Evolutionary conservation across 352 stramenopile genomes (phyloP), one percentile per base, ranked within the genome.

Genomic region (Globisporangium lucens): DNA sequence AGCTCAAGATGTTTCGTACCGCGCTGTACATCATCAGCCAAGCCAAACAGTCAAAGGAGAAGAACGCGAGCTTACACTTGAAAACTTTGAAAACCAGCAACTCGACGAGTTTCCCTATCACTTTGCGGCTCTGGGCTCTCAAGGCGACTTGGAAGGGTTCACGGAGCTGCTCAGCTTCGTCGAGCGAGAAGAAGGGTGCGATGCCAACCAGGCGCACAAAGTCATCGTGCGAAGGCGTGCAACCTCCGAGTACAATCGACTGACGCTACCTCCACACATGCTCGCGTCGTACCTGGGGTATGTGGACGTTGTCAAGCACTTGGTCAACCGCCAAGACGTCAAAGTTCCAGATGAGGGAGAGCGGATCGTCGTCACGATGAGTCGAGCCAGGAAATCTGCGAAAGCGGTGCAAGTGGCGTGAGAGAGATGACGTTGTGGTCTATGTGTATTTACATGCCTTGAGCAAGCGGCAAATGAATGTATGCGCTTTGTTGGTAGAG

Each of bases 201-300:
- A 53, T 47, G 36, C 53, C n/a, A 63, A 63, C 36, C 6, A 36
- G 20, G 33, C 43, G 12, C 43, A 51, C 17, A 4, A 53, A 30
- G 43, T 63, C 1, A 47, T 52, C 36, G 57, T 63, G 35, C 33
- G 33, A 38, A 52, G 2, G n/a, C 22, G 15, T 36, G 33, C 2
- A 1, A 10, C 15, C 2, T 22, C 9, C 57, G 36, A 63, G 12
- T 47, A 30, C 22, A 52, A 38, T 17, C 36, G 27, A 4, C n/a
- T 63, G 57, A 17, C 15, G 35, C 20, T 63, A 4, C 36, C 36
- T 3, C 57, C 57, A 22, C 24, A 63, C 24, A 27, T 53, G 35
- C 53, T 52, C 57, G 57, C 36, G 9, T 51, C 57, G 36, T 63
- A 63, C 22, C 36, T 63, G 35, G 35, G 57, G 9, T 63, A 63